Evolutionary conservation across 441 rosid species (phyloP), one percentile per base, ranked within the genome.

Genomic region (Eutrema salsugineum): DNA sequence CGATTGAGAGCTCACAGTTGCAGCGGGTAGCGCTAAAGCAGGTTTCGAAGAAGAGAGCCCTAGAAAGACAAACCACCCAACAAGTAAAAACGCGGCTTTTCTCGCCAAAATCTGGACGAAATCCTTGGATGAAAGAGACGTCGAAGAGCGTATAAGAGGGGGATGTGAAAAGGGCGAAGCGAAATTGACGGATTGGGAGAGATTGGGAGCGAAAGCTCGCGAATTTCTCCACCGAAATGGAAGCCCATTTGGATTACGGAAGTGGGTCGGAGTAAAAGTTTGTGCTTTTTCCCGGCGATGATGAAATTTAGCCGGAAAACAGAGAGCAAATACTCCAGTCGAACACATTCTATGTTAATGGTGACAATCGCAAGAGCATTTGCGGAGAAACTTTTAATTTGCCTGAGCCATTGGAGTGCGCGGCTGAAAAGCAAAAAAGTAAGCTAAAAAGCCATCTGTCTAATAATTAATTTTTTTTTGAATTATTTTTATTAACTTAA

Each of bases 51-150:
- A 80, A 33, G 64, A 81, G 40, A 81, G 74, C n/a, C 89, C 93
- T 79, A 85, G 5, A 22, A 88, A 79, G 20, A 88, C 61, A 56
- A 84, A 78, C 6, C 88, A 83, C 53, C 97, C 97, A 62, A 86
- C 72, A 67, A 91, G 78, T 22, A 83, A 78, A 71, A 83, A 24
- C 50, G 79, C 80, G 0, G 81, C 54, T 73, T 82, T 88, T 66
- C 76, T 81, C 1, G 83, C 70, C 2, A 85, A 58, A 73, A 27
- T 66, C 22, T 72, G 22, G 44, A 85, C 28, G 46, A 66, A 64
- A 38, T 62, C 69, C 35, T 73, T 54, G 63, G 80, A 65, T 12
- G 83, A 32, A 59, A 15, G 53, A 63, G 73, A 22, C 51, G 75
- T n/a, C 73, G 54, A 36, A 36, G 68, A 48, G 24, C 32, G 28